Evolutionary conservation across 2,329 filamentous ascomycete genomes (phyloP).

Genomic region (Hypoxylon sp.): DNA sequence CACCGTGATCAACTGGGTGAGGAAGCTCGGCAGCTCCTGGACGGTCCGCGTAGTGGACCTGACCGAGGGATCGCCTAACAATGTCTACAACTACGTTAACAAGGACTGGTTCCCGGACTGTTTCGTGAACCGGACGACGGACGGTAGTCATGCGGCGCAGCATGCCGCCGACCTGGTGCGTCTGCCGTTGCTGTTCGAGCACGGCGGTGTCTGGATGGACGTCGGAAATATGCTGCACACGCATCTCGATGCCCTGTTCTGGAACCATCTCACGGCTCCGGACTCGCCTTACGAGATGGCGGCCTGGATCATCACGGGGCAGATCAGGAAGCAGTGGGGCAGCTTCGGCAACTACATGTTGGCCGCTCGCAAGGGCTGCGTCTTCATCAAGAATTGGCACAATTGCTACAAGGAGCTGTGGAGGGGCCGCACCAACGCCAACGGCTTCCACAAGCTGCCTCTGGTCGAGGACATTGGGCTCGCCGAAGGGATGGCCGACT

Average conservation of each 20-base stretch:
- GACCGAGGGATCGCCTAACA: constrained; percentile 45
- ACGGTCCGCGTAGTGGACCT: constrained; percentile 51
- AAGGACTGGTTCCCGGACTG: constrained; percentile 46
- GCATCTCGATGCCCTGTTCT: constrained; percentile 47
- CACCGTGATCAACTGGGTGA: constrained; percentile 54
- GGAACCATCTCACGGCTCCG: constrained; percentile 43
- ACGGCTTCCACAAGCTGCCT: constrained; percentile 45
- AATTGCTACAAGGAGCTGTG: constrained; percentile 49
- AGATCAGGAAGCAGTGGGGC: constrained; percentile 46
- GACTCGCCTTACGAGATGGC: constrained; percentile 43
- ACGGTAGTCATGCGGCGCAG: constrained; percentile 50
- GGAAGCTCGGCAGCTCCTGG: constrained; percentile 51
- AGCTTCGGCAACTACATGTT: constrained; percentile 54
- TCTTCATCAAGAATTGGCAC: constrained; percentile 55
- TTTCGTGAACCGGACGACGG: constrained; percentile 51
- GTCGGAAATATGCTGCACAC: constrained; percentile 48
- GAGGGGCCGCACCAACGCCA: constrained; percentile 45
- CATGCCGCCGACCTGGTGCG: constrained; percentile 55
- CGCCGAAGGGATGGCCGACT: constrained; percentile 42
- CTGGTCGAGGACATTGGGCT: constrained; percentile 46
- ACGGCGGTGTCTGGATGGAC: constrained; percentile 52
- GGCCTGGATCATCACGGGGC: constrained; percentile 46
- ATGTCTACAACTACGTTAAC: constrained; percentile 47
- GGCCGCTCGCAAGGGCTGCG: constrained; percentile 50
- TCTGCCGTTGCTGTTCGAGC: constrained; percentile 46